A percentile compares a stretch with the other conserved stretches of the same genome.
These are phyloP conservation scores for Fraxinus baroniana DNA, from an alignment of 305 asterid species.

Conservation along the genomic window DNA sequence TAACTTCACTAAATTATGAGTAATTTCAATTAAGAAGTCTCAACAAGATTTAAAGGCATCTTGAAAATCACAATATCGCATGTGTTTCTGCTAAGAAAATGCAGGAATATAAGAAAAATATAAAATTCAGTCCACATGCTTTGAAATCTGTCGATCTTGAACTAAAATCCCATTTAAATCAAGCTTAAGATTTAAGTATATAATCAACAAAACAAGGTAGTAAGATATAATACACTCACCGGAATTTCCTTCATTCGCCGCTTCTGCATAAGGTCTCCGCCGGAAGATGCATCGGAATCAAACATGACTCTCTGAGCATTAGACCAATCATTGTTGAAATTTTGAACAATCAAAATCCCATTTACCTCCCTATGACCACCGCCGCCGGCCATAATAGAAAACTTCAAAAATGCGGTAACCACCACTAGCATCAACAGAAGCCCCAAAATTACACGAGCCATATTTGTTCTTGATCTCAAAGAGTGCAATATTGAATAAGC, in stretches of 20 bases:
- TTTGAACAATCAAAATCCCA: constrained; percentile 42
- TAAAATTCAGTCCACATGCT: neutral
- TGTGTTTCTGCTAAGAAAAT: neutral
- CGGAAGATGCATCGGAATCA: constrained; percentile 35
- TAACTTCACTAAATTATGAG: neutral
- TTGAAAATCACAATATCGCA: neutral
- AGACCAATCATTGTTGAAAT: constrained; percentile 39
- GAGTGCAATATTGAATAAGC: constrained; percentile 27
- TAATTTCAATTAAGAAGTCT: neutral
- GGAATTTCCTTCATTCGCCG: constrained; percentile 72
- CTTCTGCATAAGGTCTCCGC: constrained; percentile 34
- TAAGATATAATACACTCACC: constrained; percentile 36
- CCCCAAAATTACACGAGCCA: constrained; percentile 44
- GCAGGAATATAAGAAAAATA: neutral
- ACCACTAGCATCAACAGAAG: constrained; percentile 43
- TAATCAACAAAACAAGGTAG: neutral
- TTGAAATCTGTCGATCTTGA: neutral
- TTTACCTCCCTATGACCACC: constrained; percentile 29
- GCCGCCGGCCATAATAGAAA: constrained; percentile 28
- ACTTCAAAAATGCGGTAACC: constrained; percentile 51
- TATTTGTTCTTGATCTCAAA: constrained; percentile 49
- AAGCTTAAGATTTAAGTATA: neutral
- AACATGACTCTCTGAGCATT: constrained; percentile 50
- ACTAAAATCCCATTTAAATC: neutral
- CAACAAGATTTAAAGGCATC: neutral